A percentile compares a stretch with the other conserved stretches of the same genome.
phyloP scores from a whole-genome alignment of 768 basidiomycete genomes.

The Termitomyces sp. region DNA sequence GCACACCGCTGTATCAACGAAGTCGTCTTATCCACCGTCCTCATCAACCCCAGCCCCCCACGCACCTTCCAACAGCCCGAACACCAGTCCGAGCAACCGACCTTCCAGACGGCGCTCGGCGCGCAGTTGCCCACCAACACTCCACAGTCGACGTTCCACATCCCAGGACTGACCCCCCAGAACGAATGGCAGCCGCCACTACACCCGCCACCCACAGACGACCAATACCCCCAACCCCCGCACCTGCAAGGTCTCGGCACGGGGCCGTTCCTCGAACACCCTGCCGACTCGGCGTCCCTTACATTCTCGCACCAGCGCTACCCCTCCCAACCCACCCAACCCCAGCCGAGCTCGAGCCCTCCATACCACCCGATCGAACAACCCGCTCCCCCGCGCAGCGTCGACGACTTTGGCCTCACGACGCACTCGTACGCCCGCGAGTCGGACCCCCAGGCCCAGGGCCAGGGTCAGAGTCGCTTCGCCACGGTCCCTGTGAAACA shows the following conservation, averaged over 20 bases:
- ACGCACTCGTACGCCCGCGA: conserved; percentile 13
- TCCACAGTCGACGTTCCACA: conserved; percentile 4
- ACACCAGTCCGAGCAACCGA: conserved; percentile 1
- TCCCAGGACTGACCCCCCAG: conserved; percentile 1
- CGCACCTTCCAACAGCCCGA: not conserved
- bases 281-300: too few species aligned
- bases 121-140: conserved; percentile 3
- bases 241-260: conserved; percentile 23
- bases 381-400: conserved; percentile 11
- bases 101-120: not conserved
- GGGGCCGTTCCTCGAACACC: conserved; percentile 22
- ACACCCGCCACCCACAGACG: not conserved
- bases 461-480: conserved; percentile 42
- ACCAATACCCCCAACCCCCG: conserved; percentile 15
- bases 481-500: conserved; percentile 61
- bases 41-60: conserved; percentile 14
- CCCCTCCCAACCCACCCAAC: conserved; percentile 5
- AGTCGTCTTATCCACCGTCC: conserved; percentile 41
- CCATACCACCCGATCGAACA: conserved; percentile 8
- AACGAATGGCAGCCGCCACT: conserved; percentile 8
- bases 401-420: conserved; percentile 41
- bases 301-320: conserved; percentile 3
- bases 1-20: conserved; percentile 51
- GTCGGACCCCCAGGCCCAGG: too few species aligned
- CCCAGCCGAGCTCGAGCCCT: too few species aligned